A percentile compares a stretch with the other conserved stretches of the same genome.
These are phyloP conservation scores for Mortierella sp. DNA, from an alignment of 371 early-diverging fungal genomes.

Conservation along the genomic window DNA sequence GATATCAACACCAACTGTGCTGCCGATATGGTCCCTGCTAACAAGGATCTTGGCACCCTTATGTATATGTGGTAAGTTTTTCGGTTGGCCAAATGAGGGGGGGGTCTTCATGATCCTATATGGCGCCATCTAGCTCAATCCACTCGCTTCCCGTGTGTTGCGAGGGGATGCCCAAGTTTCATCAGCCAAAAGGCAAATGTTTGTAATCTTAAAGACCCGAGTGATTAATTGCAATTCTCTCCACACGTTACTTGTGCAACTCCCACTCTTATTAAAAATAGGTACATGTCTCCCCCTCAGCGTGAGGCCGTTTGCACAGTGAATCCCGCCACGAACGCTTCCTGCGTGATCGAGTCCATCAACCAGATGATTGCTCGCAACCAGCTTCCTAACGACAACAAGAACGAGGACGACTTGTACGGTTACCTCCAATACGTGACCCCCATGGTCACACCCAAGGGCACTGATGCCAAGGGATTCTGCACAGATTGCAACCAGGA, in stretches of 20 bases:
- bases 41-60: constrained; percentile 31
- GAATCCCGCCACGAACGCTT: constrained; percentile 21
- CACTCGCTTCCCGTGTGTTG: no score
- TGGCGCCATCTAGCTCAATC: no score
- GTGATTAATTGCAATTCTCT: constrained; percentile 3
- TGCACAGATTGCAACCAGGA: constrained; percentile 47
- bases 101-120: background rate
- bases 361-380: constrained; percentile 33
- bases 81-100: background rate
- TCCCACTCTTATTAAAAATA: constrained; percentile 1
- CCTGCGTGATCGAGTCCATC: constrained; percentile 43
- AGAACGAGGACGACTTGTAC: constrained; percentile 38
- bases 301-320: constrained; percentile 40
- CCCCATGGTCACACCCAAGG: constrained; percentile 20
- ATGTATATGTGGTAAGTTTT: constrained; percentile 49
- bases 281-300: constrained; percentile 50
- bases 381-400: constrained; percentile 38
- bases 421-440: constrained; percentile 49
- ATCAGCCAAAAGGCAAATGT: no score
- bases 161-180: no score
- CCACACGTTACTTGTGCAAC: background rate
- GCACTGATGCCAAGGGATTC: constrained; percentile 22
- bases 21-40: constrained; percentile 31
- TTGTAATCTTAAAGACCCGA: no score
- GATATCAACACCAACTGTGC: constrained; percentile 42